These are phyloP conservation scores for Chrysanthemum lavandulifolium DNA, from an alignment of 129 eudicot species.

Conservation along the genomic window DNA sequence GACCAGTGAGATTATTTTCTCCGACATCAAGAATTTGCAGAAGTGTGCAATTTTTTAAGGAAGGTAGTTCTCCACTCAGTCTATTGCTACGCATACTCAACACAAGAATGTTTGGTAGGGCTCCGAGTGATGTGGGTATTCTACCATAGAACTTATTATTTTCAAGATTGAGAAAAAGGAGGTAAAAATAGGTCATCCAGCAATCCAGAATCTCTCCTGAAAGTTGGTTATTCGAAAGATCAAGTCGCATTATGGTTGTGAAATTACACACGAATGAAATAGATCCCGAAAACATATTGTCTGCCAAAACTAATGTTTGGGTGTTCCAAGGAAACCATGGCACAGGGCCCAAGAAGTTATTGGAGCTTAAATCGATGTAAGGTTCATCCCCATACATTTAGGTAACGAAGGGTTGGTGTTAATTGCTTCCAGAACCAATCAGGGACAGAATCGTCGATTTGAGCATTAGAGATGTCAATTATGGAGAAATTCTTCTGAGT, in stretches of 20 bases:
- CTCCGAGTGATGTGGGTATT: no score
- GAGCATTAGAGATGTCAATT: slow-evolving; percentile 23
- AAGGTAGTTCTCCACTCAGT: no score
- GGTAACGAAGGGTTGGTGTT: not conserved
- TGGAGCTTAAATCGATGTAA: not conserved
- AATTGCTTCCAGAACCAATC: slow-evolving; percentile 37
- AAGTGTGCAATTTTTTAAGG: slow-evolving; percentile 17
- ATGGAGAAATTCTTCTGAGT: not conserved
- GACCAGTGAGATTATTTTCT: slow-evolving; percentile 24
- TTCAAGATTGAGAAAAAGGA: no score
- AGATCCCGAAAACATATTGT: not conserved
- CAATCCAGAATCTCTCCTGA: no score
- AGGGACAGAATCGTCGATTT: slow-evolving; percentile 22
- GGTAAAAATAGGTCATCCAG: no score
- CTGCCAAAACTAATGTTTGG: slow-evolving; percentile 2
- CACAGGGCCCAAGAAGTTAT: slow-evolving; percentile 22
- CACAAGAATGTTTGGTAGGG: no score
- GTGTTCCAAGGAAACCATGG: slow-evolving; percentile 22
- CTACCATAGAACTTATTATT: no score
- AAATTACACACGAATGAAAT: no score
- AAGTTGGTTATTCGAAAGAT: no score
- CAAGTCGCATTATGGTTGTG: no score
- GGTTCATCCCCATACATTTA: slow-evolving; percentile 7
- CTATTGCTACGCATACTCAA: no score
- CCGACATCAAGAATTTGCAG: slow-evolving; percentile 30